Base-by-base conservation (phyloP, 495 filamentous ascomycete species). In the Hypoxylon crocopeplum region DNA sequence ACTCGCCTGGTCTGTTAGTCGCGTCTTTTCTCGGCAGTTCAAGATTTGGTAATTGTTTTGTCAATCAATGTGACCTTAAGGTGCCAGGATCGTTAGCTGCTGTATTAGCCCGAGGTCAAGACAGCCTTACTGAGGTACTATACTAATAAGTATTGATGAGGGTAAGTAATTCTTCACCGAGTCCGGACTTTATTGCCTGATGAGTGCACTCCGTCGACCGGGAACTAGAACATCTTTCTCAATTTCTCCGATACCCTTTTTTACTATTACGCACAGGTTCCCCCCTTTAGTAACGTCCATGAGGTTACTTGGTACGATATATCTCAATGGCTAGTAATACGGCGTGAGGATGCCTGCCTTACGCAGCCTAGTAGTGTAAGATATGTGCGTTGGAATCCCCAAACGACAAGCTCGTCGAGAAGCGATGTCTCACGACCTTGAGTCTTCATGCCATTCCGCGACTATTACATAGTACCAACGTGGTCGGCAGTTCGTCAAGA, bases 11-110 rank as follows among this genome's bases (percentile, higher is more conserved):
- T 42, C 30, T 39, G 47, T 49, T 11, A 45, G 29, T 33, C 60
- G 60, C 60, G 60, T 49, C 32, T 53, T 46, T 42, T 30, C 21
- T 58, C 59, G 59, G 60, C 33, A 58, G 60, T 59, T 55, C 40
- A 46, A 45, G 22, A 54, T 46, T 59, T 50, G 45, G 54, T 36
- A 41, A 47, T 40, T 50, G 37, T 29, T 44, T 24, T 46, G 54
- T 29, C 39, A 44, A 39, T 48, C 48, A 32, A 64, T 59, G 54
- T 36, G 25, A 57, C 60, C 48, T 24, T 48, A 33, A 34, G 29
- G 16, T 30, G 34, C 37, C 45, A 16, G 60, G 54, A 29, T 40
- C 19, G 16, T 32, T 52, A 36, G 16, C 32, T 47, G 41, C 22
- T 48, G 30, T n/a, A n/a, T n/a, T n/a, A n/a, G 19, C 19, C 21